Evolutionary conservation across 169 alveolate genomes (phyloP).

Genomic region (Eimeria necatrix): DNA sequence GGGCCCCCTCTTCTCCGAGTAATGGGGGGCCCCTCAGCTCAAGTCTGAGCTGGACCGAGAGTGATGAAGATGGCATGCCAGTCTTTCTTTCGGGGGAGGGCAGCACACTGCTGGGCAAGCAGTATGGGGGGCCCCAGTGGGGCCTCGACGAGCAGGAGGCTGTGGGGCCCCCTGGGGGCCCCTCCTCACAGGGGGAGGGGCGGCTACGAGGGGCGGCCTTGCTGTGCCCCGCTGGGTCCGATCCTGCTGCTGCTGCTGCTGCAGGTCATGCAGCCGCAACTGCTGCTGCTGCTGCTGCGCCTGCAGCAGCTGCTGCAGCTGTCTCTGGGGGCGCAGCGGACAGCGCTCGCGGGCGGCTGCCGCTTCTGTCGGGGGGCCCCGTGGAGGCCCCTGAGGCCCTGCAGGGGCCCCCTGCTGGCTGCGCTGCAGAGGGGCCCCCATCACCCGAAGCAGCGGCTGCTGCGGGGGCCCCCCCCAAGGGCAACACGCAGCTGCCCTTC

Average conservation of each 20-base stretch:
- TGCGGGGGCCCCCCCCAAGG: neutral
- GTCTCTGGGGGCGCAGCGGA: neutral
- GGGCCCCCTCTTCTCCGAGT: neutral
- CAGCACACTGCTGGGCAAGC: neutral
- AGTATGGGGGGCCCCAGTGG: constrained; percentile 14
- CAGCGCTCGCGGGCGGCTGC: neutral
- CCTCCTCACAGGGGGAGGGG: neutral
- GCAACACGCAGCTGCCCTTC: neutral
- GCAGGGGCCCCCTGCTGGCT: neutral
- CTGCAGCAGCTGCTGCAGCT: constrained; percentile 18
- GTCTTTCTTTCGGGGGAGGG: constrained; percentile 29
- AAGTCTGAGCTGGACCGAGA: neutral
- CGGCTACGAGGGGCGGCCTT: neutral
- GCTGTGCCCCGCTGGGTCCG: neutral
- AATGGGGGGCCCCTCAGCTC: neutral
- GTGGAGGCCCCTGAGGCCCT: neutral
- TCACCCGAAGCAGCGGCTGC: neutral
- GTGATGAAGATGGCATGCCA: constrained; percentile 24
- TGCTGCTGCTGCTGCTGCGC: constrained; percentile 4
- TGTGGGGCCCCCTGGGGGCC: neutral
- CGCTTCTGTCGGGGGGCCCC: neutral
- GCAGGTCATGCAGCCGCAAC: neutral
- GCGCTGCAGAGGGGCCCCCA: neutral
- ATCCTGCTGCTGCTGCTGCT: neutral
- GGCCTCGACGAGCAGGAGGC: neutral